These are phyloP conservation scores for Petasospora rhodanensis DNA, from an alignment of 1,139 yeast genomes.

Conservation along the genomic window DNA sequence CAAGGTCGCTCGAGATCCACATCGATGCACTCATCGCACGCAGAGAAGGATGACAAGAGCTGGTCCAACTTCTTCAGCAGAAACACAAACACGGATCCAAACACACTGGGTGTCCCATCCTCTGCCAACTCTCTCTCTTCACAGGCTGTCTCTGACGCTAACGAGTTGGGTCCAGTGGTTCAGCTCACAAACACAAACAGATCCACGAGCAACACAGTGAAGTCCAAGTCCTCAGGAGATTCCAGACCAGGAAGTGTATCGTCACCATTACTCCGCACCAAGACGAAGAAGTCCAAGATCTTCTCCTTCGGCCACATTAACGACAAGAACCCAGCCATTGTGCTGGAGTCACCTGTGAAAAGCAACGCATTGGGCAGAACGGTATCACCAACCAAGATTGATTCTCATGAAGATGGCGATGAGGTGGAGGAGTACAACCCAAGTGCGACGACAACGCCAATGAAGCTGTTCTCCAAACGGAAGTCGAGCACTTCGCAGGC, in stretches of 20 bases:
- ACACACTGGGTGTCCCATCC: slow-evolving; percentile 5
- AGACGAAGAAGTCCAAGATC: slow-evolving; percentile 13
- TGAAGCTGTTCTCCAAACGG: slow-evolving; percentile 20
- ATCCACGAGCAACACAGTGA: too few species aligned
- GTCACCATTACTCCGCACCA: slow-evolving; percentile 18
- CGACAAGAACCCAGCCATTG: background rate
- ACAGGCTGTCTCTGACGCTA: slow-evolving; percentile 12
- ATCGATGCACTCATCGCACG: slow-evolving; percentile 14
- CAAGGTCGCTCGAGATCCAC: slow-evolving; percentile 14
- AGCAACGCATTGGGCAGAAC: slow-evolving; percentile 7
- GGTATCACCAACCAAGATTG: slow-evolving; percentile 14
- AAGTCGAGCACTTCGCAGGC: slow-evolving; percentile 14
- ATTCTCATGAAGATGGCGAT: slow-evolving; percentile 12
- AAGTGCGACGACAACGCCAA: slow-evolving; percentile 10
- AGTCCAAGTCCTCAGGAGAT: slow-evolving; percentile 17
- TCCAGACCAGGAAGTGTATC: slow-evolving; percentile 4
- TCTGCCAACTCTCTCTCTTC: slow-evolving; percentile 12
- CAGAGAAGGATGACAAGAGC: slow-evolving; percentile 16
- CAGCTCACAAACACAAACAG: slow-evolving; percentile 18
- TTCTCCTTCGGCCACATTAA: slow-evolving; percentile 19
- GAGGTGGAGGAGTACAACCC: slow-evolving; percentile 19
- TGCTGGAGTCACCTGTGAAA: slow-evolving; percentile 20
- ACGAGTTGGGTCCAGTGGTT: slow-evolving; percentile 16
- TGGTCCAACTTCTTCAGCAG: slow-evolving; percentile 12
- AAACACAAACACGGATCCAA: slow-evolving; percentile 4